These are phyloP conservation scores for Pecoramyces ruminantium DNA, from an alignment of 192 early-diverging fungal species.

Conservation along the genomic window DNA sequence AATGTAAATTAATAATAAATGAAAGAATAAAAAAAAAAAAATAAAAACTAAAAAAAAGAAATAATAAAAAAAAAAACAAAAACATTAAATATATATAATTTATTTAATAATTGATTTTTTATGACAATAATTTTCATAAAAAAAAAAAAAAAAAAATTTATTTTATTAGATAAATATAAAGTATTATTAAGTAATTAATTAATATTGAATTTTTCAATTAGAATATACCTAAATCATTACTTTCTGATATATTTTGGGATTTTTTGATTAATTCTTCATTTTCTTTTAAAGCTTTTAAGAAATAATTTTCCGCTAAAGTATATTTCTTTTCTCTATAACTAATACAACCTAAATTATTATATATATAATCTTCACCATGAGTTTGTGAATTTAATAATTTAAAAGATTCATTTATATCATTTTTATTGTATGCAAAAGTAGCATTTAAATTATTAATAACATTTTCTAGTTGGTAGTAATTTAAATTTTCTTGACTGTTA, in stretches of 20 bases:
- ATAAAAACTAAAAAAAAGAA: no score
- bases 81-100: no score
- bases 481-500: not conserved
- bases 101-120: no score
- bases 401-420: not conserved
- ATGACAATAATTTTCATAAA: no score
- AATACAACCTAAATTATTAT: not conserved
- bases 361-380: not conserved
- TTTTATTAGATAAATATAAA: no score
- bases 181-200: no score
- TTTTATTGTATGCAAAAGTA: not conserved
- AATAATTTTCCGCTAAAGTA: not conserved
- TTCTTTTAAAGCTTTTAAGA: not conserved
- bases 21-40: no score
- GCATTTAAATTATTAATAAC: not conserved
- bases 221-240: not conserved
- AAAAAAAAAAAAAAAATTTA: no score
- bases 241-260: not conserved
- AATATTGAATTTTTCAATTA: no score
- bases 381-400: not conserved
- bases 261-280: not conserved
- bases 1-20: no score
- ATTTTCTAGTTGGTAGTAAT: not conserved
- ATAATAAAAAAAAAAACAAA: no score
- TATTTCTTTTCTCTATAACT: not conserved